Conservation (phyloP, 495 filamentous ascomycete genomes). For the Penicillium waksmanii region DNA sequence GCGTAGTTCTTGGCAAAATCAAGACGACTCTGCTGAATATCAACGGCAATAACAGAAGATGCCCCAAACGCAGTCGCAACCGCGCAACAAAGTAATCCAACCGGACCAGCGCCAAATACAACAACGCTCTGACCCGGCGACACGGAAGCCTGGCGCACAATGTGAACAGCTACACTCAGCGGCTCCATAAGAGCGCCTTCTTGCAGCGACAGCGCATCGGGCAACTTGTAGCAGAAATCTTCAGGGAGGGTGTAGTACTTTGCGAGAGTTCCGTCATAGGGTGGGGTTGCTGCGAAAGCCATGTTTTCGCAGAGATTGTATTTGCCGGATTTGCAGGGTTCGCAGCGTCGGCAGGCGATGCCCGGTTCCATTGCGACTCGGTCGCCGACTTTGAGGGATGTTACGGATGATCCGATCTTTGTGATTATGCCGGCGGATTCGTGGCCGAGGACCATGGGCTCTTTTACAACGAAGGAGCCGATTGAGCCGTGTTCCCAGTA, state of each 20-base stretch:
- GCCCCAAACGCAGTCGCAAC: conserved; percentile 59
- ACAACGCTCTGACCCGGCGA: conserved; percentile 53
- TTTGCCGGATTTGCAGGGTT: conserved; percentile 53
- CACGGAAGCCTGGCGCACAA: conserved; percentile 50
- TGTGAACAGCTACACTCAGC: conserved; percentile 58
- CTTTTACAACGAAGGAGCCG: conserved; percentile 77
- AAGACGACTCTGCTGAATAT: conserved; percentile 55
- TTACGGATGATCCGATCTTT: conserved; percentile 62
- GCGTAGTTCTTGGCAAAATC: conserved; percentile 56
- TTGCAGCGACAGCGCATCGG: conserved; percentile 46
- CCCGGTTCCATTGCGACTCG: conserved; percentile 59
- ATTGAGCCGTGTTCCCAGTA: conserved; percentile 88
- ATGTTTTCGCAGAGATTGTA: conserved; percentile 59
- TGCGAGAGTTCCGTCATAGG: conserved; percentile 57
- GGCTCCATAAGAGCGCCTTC: conserved; percentile 60
- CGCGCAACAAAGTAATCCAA: conserved; percentile 57
- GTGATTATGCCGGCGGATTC: conserved; percentile 80
- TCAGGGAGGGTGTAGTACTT: conserved; percentile 59
- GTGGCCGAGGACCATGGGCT: conserved; percentile 92
- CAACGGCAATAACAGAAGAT: conserved; percentile 54
- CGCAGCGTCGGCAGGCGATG: conserved; percentile 54
- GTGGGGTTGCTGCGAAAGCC: conserved; percentile 58
- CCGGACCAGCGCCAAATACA: conserved; percentile 58
- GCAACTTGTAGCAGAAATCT: conserved; percentile 60
- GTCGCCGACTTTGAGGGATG: conserved; percentile 47